Evolutionary conservation across 176 grass and related monocot genomes (phyloP).

Genomic region (Oryza brachyantha): DNA sequence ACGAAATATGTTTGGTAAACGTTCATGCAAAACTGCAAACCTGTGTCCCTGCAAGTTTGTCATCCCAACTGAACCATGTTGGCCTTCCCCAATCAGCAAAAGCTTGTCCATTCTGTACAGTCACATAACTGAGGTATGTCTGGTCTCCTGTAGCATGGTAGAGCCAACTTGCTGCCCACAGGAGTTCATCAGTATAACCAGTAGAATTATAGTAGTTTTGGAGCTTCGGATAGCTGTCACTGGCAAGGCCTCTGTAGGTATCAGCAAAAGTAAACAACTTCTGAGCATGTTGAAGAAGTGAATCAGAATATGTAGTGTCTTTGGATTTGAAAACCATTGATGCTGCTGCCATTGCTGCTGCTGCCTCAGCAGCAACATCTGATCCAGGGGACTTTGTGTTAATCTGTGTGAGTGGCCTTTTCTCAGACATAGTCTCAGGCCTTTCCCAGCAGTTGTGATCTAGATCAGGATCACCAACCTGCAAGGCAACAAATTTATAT

Average conservation of each 20-base stretch:
- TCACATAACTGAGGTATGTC: slow-evolving; percentile 91
- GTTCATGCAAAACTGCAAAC: slow-evolving; percentile 51
- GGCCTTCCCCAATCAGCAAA: slow-evolving; percentile 90
- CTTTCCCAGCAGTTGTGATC: slow-evolving; percentile 99
- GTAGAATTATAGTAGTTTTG: slow-evolving; percentile 89
- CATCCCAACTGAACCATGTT: slow-evolving; percentile 99
- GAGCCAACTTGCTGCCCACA: slow-evolving; percentile 98
- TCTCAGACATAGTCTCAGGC: slow-evolving; percentile 88
- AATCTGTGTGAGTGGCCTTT: slow-evolving; percentile 80
- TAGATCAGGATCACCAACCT: slow-evolving; percentile 95
- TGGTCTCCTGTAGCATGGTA: slow-evolving; percentile 97
- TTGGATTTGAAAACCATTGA: slow-evolving; percentile 89
- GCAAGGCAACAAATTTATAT: slow-evolving; percentile 9
- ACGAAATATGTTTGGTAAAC: neutral
- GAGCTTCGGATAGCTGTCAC: slow-evolving; percentile 63
- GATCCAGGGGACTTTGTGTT: slow-evolving; percentile 73
- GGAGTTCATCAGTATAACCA: slow-evolving; percentile 71
- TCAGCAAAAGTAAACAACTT: slow-evolving; percentile 94
- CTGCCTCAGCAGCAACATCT: slow-evolving; percentile 90
- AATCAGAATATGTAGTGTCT: slow-evolving; percentile 67
- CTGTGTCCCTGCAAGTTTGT: slow-evolving; percentile 95
- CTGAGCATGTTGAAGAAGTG: slow-evolving; percentile 87
- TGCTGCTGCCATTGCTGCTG: slow-evolving; percentile 89
- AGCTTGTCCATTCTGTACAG: slow-evolving; percentile 71
- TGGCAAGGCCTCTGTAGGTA: slow-evolving; percentile 68